A percentile compares a stretch with the other conserved stretches of the same genome.
These are phyloP conservation scores for Goffeauzyma gilvescens DNA, from an alignment of 768 basidiomycete genomes.

Conservation along the genomic window DNA sequence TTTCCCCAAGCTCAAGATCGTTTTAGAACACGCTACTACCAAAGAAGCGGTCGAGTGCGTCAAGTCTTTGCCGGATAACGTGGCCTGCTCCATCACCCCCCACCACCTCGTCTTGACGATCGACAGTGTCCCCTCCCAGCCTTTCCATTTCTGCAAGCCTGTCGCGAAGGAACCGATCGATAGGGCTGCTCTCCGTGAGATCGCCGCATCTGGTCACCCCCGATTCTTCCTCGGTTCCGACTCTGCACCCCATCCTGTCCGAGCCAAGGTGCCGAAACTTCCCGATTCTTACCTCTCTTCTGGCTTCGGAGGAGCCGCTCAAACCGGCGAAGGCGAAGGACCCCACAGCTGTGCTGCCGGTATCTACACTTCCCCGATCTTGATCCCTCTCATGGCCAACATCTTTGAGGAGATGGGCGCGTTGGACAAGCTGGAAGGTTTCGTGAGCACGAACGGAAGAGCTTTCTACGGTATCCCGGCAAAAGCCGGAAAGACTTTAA, in stretches of 20 bases:
- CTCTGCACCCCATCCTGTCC: constrained; percentile 70
- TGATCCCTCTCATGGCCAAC: constrained; percentile 76
- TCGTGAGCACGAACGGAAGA: constrained; percentile 61
- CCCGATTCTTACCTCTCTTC: constrained; percentile 1
- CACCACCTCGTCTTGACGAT: constrained; percentile 88
- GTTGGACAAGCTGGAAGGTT: constrained; percentile 58
- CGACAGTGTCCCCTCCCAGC: constrained; percentile 90
- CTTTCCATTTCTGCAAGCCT: constrained; percentile 93
- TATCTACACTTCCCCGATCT: constrained; percentile 80
- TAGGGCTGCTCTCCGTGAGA: constrained; percentile 56
- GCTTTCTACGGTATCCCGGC: constrained; percentile 45
- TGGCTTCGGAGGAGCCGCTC: too few species aligned
- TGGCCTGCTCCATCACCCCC: constrained; percentile 90
- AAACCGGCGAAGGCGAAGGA: constrained; percentile 6
- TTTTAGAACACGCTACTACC: constrained; percentile 91
- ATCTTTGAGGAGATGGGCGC: constrained; percentile 73
- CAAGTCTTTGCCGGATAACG: constrained; percentile 45
- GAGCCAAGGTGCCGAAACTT: constrained; percentile 24
- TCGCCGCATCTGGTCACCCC: constrained; percentile 61
- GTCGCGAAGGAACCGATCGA: constrained; percentile 93
- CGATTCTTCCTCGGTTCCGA: constrained; percentile 96
- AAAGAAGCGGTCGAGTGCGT: constrained; percentile 70
- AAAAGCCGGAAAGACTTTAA: constrained; percentile 10
- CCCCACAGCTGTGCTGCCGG: constrained; percentile 84
- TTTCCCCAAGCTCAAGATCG: constrained; percentile 81